phyloP scores from a whole-genome alignment of 305 asterid genomes.

The Caryopteris hybrid region DNA sequence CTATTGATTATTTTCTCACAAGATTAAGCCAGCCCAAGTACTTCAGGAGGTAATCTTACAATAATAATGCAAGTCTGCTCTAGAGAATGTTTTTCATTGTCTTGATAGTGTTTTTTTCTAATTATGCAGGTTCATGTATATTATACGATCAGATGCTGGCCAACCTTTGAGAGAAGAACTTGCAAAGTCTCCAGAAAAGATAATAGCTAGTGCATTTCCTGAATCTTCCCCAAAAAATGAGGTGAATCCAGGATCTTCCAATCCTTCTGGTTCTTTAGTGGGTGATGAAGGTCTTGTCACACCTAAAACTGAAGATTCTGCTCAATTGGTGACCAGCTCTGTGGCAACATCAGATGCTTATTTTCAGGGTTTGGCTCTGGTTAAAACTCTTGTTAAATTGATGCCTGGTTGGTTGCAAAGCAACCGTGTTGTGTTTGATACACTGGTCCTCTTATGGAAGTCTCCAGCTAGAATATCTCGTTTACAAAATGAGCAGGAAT shows the following conservation, averaged over 20 bases:
- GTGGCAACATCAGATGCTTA: slow-evolving; percentile 75
- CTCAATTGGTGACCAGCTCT: slow-evolving; percentile 41
- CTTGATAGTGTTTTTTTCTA: slow-evolving; percentile 10
- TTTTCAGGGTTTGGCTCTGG: slow-evolving; percentile 94
- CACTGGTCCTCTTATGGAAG: slow-evolving; percentile 87
- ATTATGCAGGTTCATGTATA: slow-evolving; percentile 88
- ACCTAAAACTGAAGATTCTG: slow-evolving; percentile 67
- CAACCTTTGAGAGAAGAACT: slow-evolving; percentile 98
- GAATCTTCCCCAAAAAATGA: slow-evolving; percentile 59
- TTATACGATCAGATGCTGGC: slow-evolving; percentile 96
- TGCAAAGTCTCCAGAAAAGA: slow-evolving; percentile 96
- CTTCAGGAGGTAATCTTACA: slow-evolving; percentile 73
- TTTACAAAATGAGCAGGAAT: slow-evolving; percentile 89
- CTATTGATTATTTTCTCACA: slow-evolving; percentile 94
- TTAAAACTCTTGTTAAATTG: slow-evolving; percentile 88
- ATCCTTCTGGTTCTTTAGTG: slow-evolving; percentile 44
- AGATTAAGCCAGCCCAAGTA: slow-evolving; percentile 83
- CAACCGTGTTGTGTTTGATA: slow-evolving; percentile 77
- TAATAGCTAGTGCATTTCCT: slow-evolving; percentile 90
- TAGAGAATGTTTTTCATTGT: slow-evolving; percentile 4
- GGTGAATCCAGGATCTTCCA: slow-evolving; percentile 57
- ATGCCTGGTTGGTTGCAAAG: slow-evolving; percentile 98
- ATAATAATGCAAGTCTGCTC: slow-evolving; percentile 7
- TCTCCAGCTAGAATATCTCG: slow-evolving; percentile 86
- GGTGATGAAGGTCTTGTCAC: slow-evolving; percentile 55